phyloP scores from a whole-genome alignment of 2,329 filamentous ascomycete genomes.

The Pyrenochaeta sp. region DNA sequence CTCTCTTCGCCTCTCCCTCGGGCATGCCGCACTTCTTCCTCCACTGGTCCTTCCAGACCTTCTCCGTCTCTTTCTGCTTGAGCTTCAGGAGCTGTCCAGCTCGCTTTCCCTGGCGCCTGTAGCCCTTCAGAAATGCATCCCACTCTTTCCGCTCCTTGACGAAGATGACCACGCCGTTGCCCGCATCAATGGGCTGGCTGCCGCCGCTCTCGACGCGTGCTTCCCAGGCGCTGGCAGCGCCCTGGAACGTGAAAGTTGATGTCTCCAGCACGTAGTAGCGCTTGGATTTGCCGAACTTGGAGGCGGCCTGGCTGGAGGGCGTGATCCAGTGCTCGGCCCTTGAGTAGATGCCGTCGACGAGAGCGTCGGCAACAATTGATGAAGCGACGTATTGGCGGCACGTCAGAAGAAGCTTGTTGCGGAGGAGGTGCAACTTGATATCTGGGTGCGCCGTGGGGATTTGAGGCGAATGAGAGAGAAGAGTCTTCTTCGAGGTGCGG shows the following conservation, averaged over 20 bases:
- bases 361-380: constrained; percentile 24
- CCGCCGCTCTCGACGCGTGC: constrained; percentile 28
- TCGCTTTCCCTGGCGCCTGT: constrained; percentile 29
- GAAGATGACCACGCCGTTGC: constrained; percentile 33
- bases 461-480: constrained; percentile 31
- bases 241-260: constrained; percentile 24
- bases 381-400: constrained; percentile 29
- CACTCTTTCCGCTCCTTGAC: constrained; percentile 34
- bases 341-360: constrained; percentile 34
- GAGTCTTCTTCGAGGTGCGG: constrained; percentile 22
- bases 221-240: constrained; percentile 28
- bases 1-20: constrained; percentile 22
- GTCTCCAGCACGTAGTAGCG: constrained; percentile 34
- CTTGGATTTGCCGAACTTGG: constrained; percentile 27
- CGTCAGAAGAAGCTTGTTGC: constrained; percentile 34
- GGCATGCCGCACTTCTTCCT: constrained; percentile 32
- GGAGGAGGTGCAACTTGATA: constrained; percentile 34
- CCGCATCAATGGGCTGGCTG: constrained; percentile 31
- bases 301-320: constrained; percentile 19
- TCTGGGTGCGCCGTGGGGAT: constrained; percentile 30
- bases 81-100: constrained; percentile 27
- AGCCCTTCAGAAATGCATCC: constrained; percentile 31
- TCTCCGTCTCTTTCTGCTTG: constrained; percentile 28
- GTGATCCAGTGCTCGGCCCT: constrained; percentile 33
- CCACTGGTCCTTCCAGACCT: constrained; percentile 32